phyloP scores from a whole-genome alignment of 306 rosid genomes.

The Lablab purpureus region DNA sequence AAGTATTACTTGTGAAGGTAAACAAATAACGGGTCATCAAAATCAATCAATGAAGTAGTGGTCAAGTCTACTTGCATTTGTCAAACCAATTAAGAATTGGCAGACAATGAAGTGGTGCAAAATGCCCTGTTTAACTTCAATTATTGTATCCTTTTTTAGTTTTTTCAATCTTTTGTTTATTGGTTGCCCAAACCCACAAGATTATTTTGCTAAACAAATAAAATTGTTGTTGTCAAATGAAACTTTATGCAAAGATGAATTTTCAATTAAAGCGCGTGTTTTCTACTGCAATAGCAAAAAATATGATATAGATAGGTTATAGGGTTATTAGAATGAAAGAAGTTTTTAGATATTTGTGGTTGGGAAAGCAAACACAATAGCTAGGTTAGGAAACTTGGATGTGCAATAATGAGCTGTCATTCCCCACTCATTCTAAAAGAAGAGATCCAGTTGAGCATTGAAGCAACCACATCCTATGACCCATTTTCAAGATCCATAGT shows the following conservation, averaged over 20 bases:
- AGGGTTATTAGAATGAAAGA: no score
- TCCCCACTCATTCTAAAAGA: no score
- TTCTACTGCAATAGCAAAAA: no score
- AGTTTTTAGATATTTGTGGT: no score
- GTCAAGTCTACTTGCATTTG: background rate
- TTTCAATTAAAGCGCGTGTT: no score
- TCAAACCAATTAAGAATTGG: background rate
- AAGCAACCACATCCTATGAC: no score
- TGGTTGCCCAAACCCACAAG: background rate
- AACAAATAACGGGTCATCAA: background rate
- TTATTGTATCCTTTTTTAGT: background rate
- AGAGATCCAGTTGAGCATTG: no score
- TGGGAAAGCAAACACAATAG: no score
- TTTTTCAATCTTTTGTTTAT: background rate
- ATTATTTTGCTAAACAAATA: background rate
- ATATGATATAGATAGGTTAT: no score
- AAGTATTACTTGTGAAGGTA: background rate
- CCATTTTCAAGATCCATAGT: no score
- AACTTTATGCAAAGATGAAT: constrained; percentile 25
- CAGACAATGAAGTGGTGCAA: background rate
- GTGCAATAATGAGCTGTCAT: no score
- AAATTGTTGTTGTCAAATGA: background rate
- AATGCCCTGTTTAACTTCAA: background rate
- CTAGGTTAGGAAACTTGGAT: no score
- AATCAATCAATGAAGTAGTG: background rate